These are phyloP conservation scores for Cercospora zeina DNA, from an alignment of 2,329 filamentous ascomycete genomes.

Conservation along the genomic window DNA sequence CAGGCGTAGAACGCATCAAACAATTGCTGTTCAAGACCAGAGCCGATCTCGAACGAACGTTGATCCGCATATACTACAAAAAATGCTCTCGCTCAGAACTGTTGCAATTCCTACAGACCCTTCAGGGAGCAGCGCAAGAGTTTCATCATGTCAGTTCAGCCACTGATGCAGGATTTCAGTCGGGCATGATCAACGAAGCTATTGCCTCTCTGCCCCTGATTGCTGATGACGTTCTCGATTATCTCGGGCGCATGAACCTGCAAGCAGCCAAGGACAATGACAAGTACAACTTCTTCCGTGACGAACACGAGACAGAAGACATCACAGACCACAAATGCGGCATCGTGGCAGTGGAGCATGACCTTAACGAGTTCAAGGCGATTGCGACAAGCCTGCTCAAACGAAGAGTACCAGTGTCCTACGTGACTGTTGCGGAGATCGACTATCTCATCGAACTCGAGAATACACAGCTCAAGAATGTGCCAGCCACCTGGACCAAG, in stretches of 20 bases:
- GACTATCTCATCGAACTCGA: slow-evolving; percentile 93
- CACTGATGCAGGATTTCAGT: slow-evolving; percentile 70
- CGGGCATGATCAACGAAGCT: slow-evolving; percentile 67
- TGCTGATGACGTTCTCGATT: slow-evolving; percentile 67
- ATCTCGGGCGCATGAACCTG: slow-evolving; percentile 81
- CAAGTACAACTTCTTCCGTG: slow-evolving; percentile 91
- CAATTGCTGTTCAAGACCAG: slow-evolving; percentile 69
- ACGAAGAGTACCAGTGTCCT: slow-evolving; percentile 66
- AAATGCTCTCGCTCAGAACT: slow-evolving; percentile 91
- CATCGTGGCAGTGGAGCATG: slow-evolving; percentile 88
- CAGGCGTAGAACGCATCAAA: slow-evolving; percentile 71
- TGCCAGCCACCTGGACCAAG: slow-evolving; percentile 93
- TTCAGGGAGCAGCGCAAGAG: slow-evolving; percentile 77
- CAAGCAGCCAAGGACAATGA: slow-evolving; percentile 82
- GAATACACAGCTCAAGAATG: slow-evolving; percentile 77
- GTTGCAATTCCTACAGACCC: slow-evolving; percentile 76
- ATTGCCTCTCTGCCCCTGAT: slow-evolving; percentile 77
- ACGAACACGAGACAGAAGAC: slow-evolving; percentile 81
- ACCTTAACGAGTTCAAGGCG: slow-evolving; percentile 73
- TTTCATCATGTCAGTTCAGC: slow-evolving; percentile 68
- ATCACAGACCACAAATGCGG: slow-evolving; percentile 89
- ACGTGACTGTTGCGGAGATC: slow-evolving; percentile 82
- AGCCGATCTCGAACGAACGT: slow-evolving; percentile 83
- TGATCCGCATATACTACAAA: slow-evolving; percentile 96
- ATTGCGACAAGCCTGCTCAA: slow-evolving; percentile 71